Evolutionary conservation across 768 basidiomycete genomes (phyloP).

Genomic region (Rhodosporidiobolus sp.): DNA sequence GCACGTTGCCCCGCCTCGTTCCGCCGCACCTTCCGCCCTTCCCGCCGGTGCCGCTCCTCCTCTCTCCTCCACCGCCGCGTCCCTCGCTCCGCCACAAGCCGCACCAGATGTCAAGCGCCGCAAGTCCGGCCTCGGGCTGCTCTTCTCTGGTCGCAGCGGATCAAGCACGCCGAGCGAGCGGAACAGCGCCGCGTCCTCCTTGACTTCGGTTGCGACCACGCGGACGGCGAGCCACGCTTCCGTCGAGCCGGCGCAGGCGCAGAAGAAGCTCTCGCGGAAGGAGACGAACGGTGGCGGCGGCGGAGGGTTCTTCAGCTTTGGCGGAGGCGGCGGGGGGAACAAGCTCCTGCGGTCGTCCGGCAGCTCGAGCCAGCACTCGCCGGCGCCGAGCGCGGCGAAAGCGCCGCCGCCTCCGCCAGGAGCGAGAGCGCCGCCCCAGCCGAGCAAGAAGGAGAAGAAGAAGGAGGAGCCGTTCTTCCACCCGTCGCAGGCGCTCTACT

Average conservation of each 20-base stretch:
- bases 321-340: neutral
- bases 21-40: neutral
- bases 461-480: conserved; percentile 14
- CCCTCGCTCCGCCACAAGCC: neutral
- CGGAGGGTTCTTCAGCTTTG: neutral
- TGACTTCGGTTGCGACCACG: too few species aligned
- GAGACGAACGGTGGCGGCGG: neutral
- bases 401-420: conserved; percentile 1
- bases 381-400: neutral
- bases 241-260: neutral
- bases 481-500: conserved; percentile 2
- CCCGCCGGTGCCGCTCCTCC: neutral
- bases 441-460: conserved; percentile 4
- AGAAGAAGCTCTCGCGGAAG: neutral
- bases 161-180: neutral
- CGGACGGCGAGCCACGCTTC: neutral
- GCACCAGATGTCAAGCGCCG: conserved; percentile 15
- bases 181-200: neutral
- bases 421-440: neutral
- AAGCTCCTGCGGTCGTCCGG: neutral
- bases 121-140: conserved; percentile 20
- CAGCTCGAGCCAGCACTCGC: neutral
- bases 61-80: neutral
- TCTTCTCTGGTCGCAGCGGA: conserved; percentile 13
- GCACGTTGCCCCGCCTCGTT: neutral